Base-by-base conservation (phyloP, 2,329 filamentous ascomycete genomes). In the Fusarium compactum region DNA sequence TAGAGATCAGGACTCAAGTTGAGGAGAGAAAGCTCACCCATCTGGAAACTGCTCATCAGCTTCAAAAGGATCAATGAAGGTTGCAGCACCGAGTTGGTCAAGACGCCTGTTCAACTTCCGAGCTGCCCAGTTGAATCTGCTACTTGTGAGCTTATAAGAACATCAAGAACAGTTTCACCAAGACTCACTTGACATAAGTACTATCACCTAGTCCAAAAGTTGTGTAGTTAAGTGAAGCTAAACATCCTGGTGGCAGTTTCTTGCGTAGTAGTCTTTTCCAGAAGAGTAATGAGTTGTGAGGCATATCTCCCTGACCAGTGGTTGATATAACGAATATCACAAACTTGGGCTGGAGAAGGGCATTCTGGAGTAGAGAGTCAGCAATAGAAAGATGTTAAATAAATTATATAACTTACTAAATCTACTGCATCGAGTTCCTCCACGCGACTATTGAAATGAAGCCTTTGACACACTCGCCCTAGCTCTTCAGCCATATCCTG, bases 31-130 rank as follows among this genome's bases (percentile, higher is more conserved):
- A n/a, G 82, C 87, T 72, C 82, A 96, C 90, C 95, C 95, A 81
- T 98, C 95, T 27, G 93, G 89, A 83, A 98, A 94, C 78, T 97
- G 93, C 74, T 98, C 95, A 77, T 99, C 96, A 24, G 91, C 94
- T 80, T 99, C 96, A 15, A 93, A 96, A 40, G 90, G 85, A 43
- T 91, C 89, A 74, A 92, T 92, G 67, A 96, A 88, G 50, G 93
- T 88, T 44, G 85, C 85, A 5, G 93, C 96, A 2, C 95, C 95
- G 1, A 99, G 87, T 78, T 97, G 94, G 40, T 91, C 80, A 34
- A 99, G 84, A 18, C 96, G 89, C 74, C 94, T 95, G 75, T 94
- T 90, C 47, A 99, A 85, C 80, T 98, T 97, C 52, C 94, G 89
- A 47, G 92, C 92, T 20, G 95, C 94, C 89, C 93, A 97, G 82